Percentiles rank a stretch among this genome's conserved stretches.
These are phyloP conservation scores for Solanum sejunctum DNA, from an alignment of 257 asterid species.

Conservation along the genomic window DNA sequence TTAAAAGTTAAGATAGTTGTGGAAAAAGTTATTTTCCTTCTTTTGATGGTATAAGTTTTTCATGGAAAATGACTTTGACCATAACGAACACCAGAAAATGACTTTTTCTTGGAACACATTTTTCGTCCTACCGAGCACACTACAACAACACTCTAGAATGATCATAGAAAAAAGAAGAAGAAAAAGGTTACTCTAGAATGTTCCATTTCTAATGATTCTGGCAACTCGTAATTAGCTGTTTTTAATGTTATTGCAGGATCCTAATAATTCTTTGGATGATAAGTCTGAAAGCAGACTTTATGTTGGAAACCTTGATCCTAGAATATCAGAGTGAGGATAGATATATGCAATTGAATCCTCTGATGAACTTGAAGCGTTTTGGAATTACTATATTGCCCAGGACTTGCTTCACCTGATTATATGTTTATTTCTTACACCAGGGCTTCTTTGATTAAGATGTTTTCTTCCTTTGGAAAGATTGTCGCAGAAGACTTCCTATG, in stretches of 20 bases:
- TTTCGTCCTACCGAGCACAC: background rate
- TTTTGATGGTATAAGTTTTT: background rate
- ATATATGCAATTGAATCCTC: background rate
- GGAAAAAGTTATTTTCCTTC: background rate
- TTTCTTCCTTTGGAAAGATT: conserved; percentile 66
- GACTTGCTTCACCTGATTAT: background rate
- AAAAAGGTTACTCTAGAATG: background rate
- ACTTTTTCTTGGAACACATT: background rate
- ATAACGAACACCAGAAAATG: background rate
- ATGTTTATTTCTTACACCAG: conserved; percentile 18
- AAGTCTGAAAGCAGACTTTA: conserved; percentile 66
- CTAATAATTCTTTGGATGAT: conserved; percentile 24
- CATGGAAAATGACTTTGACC: background rate
- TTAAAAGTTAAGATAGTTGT: background rate
- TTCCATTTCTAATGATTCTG: background rate
- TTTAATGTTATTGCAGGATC: conserved; percentile 28
- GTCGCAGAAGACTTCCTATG: conserved; percentile 82
- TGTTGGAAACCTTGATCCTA: conserved; percentile 75
- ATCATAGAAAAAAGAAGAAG: background rate
- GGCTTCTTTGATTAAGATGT: conserved; percentile 81
- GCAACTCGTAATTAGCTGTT: background rate
- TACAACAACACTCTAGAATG: background rate
- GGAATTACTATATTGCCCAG: background rate
- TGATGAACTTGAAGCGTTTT: background rate
- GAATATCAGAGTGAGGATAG: conserved; percentile 62